Conservation (phyloP, 495 filamentous ascomycete species). For the Podospora sp. region DNA sequence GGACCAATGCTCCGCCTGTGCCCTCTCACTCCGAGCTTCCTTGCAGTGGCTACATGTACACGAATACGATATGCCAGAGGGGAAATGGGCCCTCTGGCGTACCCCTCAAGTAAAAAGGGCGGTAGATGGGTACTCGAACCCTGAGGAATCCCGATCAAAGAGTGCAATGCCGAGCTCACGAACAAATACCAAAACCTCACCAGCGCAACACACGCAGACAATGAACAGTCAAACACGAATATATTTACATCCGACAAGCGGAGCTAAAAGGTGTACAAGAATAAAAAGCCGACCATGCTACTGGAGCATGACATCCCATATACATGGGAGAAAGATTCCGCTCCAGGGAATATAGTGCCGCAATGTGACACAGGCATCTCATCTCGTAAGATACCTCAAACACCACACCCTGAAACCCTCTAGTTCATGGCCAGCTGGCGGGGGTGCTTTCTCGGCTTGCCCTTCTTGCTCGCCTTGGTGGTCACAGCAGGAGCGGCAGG, state of each 20-base stretch:
- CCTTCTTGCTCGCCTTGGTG: not conserved
- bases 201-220: not conserved
- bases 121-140: no score
- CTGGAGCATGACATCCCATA: not conserved
- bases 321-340: not conserved
- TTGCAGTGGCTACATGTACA: no score
- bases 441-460: not conserved
- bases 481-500: not conserved
- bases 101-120: no score
- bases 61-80: no score
- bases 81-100: no score
- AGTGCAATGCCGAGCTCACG: not conserved
- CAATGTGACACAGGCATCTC: no score
- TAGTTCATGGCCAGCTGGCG: constrained; percentile 8
- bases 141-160: no score
- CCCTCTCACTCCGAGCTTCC: no score
- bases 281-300: not conserved
- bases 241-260: not conserved
- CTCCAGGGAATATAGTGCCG: not conserved
- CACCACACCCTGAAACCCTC: not conserved
- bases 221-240: not conserved
- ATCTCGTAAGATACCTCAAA: no score
- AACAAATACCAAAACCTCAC: not conserved
- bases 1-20: no score
- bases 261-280: not conserved